Base-by-base conservation (phyloP, 2,329 filamentous ascomycete genomes). In the Thielaviopsis populi region DNA sequence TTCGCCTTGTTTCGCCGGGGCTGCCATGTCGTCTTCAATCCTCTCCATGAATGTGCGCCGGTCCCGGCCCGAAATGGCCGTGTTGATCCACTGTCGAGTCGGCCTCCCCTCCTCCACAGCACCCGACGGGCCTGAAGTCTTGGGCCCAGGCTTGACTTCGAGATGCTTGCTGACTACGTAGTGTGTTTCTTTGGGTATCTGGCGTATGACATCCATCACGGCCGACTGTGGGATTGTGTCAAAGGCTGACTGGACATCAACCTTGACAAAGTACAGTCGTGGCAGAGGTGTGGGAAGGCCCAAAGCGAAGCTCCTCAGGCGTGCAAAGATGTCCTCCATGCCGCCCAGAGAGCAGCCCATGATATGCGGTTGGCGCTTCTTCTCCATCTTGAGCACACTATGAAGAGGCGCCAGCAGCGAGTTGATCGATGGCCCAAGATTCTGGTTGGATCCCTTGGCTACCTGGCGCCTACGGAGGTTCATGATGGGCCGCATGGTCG, bases 191-290 rank as follows among this genome's bases (percentile, higher is more conserved):
- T 75, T 76, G 67, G 73, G 82, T 68, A 81, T 83, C 62, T 71
- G 84, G 65, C 68, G 73, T 67, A 95, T 80, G 30, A 97, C 76
- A 27, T 78, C 72, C 41, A 96, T 71, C 19, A 97, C 77, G 0
- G 83, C 82, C 30, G 80, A 74, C 72, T 97, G 94, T 0, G 94
- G 94, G 54, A 99, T 96, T 0, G 88, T 96, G 73, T 99, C 94
- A 72, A 96, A 99, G 69, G 92, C 95, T 1, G 89, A 84, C 71
- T 89, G 83, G 22, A 99, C 91, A 70, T 99, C 94, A 13, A 95
- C 78, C 72, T 99, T 99, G 66, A 86, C 91, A 74, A 97, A 95
- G 73, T 88, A 97, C 1, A 96, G 74, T 3, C 73, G 77, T 6
- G 65, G 65, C 1, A 96, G 74, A 15, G 58, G 56, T 19, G 17